Evolutionary conservation across 768 basidiomycete species (phyloP), one percentile per base, ranked within the genome.

Genomic region (Leccinellum rugosiceps): DNA sequence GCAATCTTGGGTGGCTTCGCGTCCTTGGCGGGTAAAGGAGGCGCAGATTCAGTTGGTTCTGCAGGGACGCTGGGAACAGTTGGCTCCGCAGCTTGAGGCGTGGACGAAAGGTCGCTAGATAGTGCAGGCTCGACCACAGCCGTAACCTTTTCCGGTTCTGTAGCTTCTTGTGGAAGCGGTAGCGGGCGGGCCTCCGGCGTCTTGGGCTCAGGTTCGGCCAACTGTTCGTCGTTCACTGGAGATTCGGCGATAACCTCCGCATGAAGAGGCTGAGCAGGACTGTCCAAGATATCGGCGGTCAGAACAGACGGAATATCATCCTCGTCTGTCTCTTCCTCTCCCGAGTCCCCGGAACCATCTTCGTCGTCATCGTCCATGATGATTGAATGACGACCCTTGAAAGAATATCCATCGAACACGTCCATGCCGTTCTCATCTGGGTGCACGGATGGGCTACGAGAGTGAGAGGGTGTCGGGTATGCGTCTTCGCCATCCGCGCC

Each of bases 351-450:
- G 61, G 76, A 62, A 26, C 73, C 65, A 0, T 63, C 77, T 26
- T 80, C 84, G 2, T 82, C 83, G 1, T 87, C 88, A 19, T 84
- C 86, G 61, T 88, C 90, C 46, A 92, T 73, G 52, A 92, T 74
- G 58, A 94, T 80, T 2, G 91, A 92, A 73, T 91, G 80, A 17
- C 90, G 79, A 10, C 91, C 93, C 72, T 92, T 92, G 81, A 92
- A 97, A 47, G 90, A 92, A 74, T 97, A 97, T 4, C 93, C 94
- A 72, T 94, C 94, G 67, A 95, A 97, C 30, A 95, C 85, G 70
- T 94, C 92, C 17, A 84, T 76, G 25, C 35, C 25, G 25, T 69
- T 74, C 25, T 87, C 84, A 13, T 65, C 72, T 2, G 75, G 70
- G 19, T 79, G 82, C 10, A 86, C 80, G 10, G 88, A 90, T 5